Base-by-base conservation (phyloP, 2,329 filamentous ascomycete species). In the Beauveria scarabaeidicola region DNA sequence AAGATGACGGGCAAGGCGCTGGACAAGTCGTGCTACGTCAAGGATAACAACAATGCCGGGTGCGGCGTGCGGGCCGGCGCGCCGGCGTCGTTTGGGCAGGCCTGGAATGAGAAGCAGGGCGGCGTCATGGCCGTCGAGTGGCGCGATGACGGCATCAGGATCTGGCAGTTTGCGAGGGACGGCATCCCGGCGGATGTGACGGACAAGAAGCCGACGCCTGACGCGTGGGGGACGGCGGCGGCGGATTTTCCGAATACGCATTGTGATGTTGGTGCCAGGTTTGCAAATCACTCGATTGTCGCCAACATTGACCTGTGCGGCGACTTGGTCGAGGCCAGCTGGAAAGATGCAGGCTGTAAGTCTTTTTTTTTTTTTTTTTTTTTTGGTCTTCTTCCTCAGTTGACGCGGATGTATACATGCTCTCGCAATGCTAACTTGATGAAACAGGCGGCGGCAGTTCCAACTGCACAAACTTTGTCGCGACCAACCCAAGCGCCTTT, bases 241-340 rank as follows among this genome's bases (percentile, higher is more conserved):
- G 84, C 86, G 1, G 86, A 89, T 61, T 88, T 88, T 68, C 86
- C 86, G 15, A 77, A 74, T 64, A 88, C 85, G 0, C 69, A 80
- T 50, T 88, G 85, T 71, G 73, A 84, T 61, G 82, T 88, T 53
- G 69, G 70, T 6, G 74, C 72, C 4, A 83, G 87, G 66, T 88
- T 88, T 69, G 75, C 71, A 58, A 88, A 88, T 66, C 80, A 86
- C 68, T 85, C 82, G 64, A 87, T 88, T 64, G 78, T 88, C 63
- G 78, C 78, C 46, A 87, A 88, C 65, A 87, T 88, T 63, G 81
- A 85, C 68, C 71, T 88, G 8, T 88, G 85, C 63, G 86, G 85
- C 0, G 69, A 79, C 44, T 75, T 82, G 64, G 80, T 79, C 3
- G 78, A 79, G 50, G 73, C 71, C 3, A 70, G 73, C 38, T 83